Percentiles rank a stretch among this genome's conserved stretches.
Conservation (phyloP, 495 filamentous ascomycete species). For the Penicillium verhagenii region DNA sequence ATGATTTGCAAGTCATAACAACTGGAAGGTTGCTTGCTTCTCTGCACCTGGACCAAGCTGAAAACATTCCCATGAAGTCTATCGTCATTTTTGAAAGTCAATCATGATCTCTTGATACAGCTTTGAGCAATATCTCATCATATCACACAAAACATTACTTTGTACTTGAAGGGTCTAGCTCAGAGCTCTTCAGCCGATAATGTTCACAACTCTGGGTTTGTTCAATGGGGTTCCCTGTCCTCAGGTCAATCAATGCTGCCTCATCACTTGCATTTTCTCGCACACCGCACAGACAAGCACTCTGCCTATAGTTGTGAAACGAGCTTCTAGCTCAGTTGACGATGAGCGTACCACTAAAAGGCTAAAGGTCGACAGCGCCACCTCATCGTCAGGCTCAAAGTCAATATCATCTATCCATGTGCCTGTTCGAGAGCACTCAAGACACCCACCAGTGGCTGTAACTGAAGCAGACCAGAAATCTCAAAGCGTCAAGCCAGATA, state of each 20-base stretch:
- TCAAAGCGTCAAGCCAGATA: neutral
- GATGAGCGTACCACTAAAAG: constrained; percentile 7
- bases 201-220: constrained; percentile 65
- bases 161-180: neutral
- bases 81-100: no score
- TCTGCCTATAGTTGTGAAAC: neutral
- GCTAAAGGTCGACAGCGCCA: constrained; percentile 39
- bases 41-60: neutral
- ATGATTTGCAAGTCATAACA: neutral
- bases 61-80: neutral
- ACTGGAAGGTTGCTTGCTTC: neutral
- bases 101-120: neutral
- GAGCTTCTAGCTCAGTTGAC: neutral
- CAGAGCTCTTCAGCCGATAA: constrained; percentile 27
- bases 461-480: neutral
- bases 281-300: constrained; percentile 35
- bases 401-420: neutral
- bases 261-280: constrained; percentile 61
- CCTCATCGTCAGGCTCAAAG: constrained; percentile 14
- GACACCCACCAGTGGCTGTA: neutral
- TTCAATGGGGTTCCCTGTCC: constrained; percentile 69
- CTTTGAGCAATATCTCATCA: neutral
- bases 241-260: constrained; percentile 50
- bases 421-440: neutral
- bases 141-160: neutral